Base-by-base conservation (phyloP, 768 basidiomycete genomes). In the Hygrocybe punicea region DNA sequence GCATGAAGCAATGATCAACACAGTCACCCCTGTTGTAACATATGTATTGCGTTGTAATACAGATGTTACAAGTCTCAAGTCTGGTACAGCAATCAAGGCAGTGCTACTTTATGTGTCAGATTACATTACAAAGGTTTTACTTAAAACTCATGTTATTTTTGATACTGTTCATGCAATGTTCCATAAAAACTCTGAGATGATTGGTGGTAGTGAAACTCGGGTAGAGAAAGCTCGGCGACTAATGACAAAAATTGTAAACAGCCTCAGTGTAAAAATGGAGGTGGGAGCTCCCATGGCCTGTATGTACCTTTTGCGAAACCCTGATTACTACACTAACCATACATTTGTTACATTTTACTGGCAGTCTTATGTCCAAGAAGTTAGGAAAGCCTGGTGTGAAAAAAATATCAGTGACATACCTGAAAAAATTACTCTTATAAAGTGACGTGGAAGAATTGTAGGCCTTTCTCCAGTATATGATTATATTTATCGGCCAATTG, bases 1-100 rank as follows among this genome's bases (percentile, higher is more conserved):
- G 54, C 25, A 40, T 10, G 71, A 75, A 56, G 44, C 60, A 9
- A 63, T 60, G 67, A 36, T 76, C 5, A 76, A 76, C 60, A 69
- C 40, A 64, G 59, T 68, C 6, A 50, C 65, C 6, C 58, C 63
- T 25, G 65, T 68, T 60, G 60, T 68, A 5, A 61, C 69, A 13
- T 42, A 42, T 42, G 16, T 42, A 16, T 42, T 42, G 4, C 40
- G 40, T 21, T 42, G 29, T 29, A 29, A 29, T 29, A 29, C 29
- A 29, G 29, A 29, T 29, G 29, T 8, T 29, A 29, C 29, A 21
- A 16, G 40, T 42, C 29, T 29, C 29, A 29, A 29, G 29, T 29
- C 29, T 21, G 40, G 40, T 42, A 21, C 40, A 42, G 40, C 40
- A 16, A 42, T 42, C 19, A 16, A 16, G 40, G 29, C 29, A 29